These are phyloP conservation scores for Aspergillus taichungensis DNA, from an alignment of 495 filamentous ascomycete species.

Conservation along the genomic window DNA sequence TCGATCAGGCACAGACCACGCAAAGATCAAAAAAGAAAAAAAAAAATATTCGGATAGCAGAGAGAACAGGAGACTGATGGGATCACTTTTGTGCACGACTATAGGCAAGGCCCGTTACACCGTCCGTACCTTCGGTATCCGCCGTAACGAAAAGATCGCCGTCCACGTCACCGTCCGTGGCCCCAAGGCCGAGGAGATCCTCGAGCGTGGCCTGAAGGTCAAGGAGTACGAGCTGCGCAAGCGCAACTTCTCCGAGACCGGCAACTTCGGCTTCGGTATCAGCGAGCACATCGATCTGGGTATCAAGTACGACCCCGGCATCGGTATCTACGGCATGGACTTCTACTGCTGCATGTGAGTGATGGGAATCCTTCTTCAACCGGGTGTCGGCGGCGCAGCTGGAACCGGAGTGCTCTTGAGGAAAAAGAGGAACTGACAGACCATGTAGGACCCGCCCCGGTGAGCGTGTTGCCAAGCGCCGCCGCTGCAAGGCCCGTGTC, in stretches of 20 bases:
- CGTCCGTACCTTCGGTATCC: constrained; percentile 99
- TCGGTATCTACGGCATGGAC: constrained; percentile 99
- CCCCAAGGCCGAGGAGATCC: constrained; percentile 99
- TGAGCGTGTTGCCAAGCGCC: constrained; percentile 92
- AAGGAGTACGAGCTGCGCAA: constrained; percentile 99
- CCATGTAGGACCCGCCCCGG: constrained; percentile 74
- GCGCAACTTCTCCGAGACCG: constrained; percentile 98
- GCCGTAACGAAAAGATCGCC: constrained; percentile 99
- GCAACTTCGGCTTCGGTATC: constrained; percentile 99
- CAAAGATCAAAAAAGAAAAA: not conserved
- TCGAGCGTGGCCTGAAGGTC: constrained; percentile 99
- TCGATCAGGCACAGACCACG: not conserved
- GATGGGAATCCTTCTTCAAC: not conserved
- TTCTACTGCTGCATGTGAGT: constrained; percentile 99
- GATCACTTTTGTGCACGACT: constrained; percentile 9
- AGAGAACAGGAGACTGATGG: constrained; percentile 12
- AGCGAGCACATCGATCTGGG: constrained; percentile 99
- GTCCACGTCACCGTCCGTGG: constrained; percentile 99
- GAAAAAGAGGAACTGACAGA: constrained; percentile 14
- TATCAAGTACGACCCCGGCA: constrained; percentile 99
- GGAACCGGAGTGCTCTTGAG: not conserved
- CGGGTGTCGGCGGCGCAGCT: not conserved
- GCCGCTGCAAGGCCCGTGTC: constrained; percentile 77
- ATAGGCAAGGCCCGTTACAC: constrained; percentile 99
- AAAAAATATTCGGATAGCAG: not conserved